Base-by-base conservation (phyloP, 2,329 filamentous ascomycete genomes). In the Aspergillus brasiliensis region DNA sequence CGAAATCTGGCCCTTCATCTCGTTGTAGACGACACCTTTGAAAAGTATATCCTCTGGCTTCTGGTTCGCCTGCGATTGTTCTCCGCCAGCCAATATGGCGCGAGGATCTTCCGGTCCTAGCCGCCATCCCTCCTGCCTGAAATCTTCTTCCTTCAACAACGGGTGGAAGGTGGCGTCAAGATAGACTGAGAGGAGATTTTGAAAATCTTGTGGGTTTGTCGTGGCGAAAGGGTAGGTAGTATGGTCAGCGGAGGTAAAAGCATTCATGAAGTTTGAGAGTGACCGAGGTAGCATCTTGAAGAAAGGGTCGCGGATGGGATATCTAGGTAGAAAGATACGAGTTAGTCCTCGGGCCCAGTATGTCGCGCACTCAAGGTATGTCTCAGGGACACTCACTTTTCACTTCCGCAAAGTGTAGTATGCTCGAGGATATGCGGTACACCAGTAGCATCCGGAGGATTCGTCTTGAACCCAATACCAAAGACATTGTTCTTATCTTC, bases 251-350 rank as follows among this genome's bases (percentile, higher is more conserved):
- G 93, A 92, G 44, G 95, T 99, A 74, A 98, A 97, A 62, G 95
- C 95, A 76, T 99, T 99, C 95, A 99, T 99, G 74, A 97, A 99
- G 78, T 98, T 99, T 65, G 95, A 97, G n/a, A 99, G 84, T 5
- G 95, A 97, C 68, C 95, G 88, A 21, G 95, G 95, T 25, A 99
- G 85, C 95, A 99, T 99, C 84, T 98, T 99, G 83, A 99, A 99
- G 83, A 99, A 99, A 0, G 95, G 95, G 72, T 99, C 95, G 63
- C 95, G 91, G 60, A 99, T 94, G n/a, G 95, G 95, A 74, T 93
- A 96, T 76, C 91, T 94, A 73, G 54, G 59, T 48, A 57, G 7
- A 3, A 19, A 49, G 11, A 27, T 34, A 2, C 15, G 13, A 62
- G 62, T 71, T 46, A 69, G 62, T 42, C 46, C 27, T 25, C 19